phyloP scores from a whole-genome alignment of 163 green algal species.

The Scenedesmus sp. region DNA sequence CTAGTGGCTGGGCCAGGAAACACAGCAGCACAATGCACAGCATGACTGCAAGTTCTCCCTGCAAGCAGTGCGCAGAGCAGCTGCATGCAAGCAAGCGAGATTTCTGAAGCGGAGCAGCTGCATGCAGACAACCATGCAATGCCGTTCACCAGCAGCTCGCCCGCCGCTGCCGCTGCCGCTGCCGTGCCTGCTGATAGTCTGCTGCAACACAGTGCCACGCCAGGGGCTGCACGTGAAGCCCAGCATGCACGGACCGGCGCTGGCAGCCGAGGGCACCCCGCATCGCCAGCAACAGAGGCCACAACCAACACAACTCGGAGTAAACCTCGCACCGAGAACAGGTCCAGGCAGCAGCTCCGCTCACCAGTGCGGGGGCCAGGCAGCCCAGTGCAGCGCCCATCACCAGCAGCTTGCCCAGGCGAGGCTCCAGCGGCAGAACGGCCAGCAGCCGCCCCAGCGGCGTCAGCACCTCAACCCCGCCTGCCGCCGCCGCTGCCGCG shows the following conservation, averaged over 20 bases:
- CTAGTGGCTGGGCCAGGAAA: too few species aligned
- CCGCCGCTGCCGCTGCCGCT: not conserved
- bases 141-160: conserved; percentile 88
- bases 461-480: conserved; percentile 80
- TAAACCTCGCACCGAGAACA: not conserved
- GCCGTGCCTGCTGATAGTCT: not conserved
- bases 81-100: too few species aligned
- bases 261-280: too few species aligned
- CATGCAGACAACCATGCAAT: conserved; percentile 59
- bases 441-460: conserved; percentile 91
- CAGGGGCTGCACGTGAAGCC: too few species aligned
- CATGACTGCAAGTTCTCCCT: too few species aligned
- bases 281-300: not conserved
- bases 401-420: conserved; percentile 89
- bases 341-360: too few species aligned
- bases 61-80: too few species aligned
- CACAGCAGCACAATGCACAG: too few species aligned
- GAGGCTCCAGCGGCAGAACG: conserved; percentile 88
- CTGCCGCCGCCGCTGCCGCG: conserved; percentile 13
- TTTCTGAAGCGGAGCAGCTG: too few species aligned
- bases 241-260: too few species aligned
- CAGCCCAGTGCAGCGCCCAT: conserved; percentile 84
- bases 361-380: conserved; percentile 80
- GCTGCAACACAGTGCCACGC: not conserved
- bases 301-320: not conserved